Evolutionary conservation across 1,284 basidiomycete genomes (phyloP).

Genomic region (Coniferiporia weirii): DNA sequence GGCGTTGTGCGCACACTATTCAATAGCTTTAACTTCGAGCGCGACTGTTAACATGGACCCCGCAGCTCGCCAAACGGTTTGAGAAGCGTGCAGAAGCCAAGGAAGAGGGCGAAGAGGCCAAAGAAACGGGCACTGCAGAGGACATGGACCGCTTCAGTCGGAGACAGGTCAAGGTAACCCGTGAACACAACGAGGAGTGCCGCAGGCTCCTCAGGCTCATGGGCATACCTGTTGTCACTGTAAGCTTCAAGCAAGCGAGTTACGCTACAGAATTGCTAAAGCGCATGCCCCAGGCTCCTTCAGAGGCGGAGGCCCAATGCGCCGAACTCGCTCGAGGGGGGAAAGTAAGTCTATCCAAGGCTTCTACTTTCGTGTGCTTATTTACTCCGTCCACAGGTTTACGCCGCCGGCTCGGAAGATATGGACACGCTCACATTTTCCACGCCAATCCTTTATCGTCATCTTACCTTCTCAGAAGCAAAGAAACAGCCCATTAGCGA

Average conservation of each 20-base stretch:
- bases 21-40: constrained; percentile 1
- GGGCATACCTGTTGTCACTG: constrained; percentile 94
- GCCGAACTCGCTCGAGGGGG: constrained; percentile 94
- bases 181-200: constrained; percentile 96
- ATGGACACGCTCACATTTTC: constrained; percentile 99
- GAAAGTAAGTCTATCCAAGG: constrained; percentile 48
- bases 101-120: constrained; percentile 92
- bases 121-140: constrained; percentile 89
- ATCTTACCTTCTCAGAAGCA: constrained; percentile 98
- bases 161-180: constrained; percentile 92
- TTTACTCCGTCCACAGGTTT: constrained; percentile 56
- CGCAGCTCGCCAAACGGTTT: constrained; percentile 87
- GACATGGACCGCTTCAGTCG: constrained; percentile 90
- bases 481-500: constrained; percentile 98
- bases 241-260: constrained; percentile 33
- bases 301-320: constrained; percentile 98
- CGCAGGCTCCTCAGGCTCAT: constrained; percentile 84
- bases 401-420: constrained; percentile 96
- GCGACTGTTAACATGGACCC: not conserved
- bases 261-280: constrained; percentile 1
- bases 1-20: constrained; percentile 73
- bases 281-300: constrained; percentile 70
- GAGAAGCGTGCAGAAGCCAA: constrained; percentile 90
- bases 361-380: constrained; percentile 4
- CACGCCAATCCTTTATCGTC: constrained; percentile 87